Conservation (phyloP, 2,329 filamentous ascomycete species). For the Didymella glomerata region DNA sequence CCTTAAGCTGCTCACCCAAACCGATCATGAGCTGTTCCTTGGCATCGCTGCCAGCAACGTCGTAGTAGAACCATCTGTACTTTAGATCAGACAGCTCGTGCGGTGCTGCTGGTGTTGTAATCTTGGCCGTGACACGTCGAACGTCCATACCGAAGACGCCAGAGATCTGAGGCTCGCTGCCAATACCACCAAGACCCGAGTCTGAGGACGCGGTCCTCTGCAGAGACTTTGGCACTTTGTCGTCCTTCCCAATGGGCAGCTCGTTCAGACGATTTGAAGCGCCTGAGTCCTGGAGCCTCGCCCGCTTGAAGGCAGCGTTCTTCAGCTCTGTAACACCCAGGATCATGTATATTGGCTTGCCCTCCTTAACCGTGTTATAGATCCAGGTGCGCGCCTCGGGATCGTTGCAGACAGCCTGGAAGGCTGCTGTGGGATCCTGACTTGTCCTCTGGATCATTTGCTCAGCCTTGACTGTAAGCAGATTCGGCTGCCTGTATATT, state of each 20-base stretch:
- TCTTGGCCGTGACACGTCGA: slow-evolving; percentile 39
- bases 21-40: slow-evolving; percentile 50
- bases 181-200: slow-evolving; percentile 41
- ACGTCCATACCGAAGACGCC: slow-evolving; percentile 52
- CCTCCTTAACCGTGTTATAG: slow-evolving; percentile 36
- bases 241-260: slow-evolving; percentile 43
- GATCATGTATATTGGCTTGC: slow-evolving; percentile 46
- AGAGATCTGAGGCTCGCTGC: slow-evolving; percentile 43
- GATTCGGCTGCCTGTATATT: slow-evolving; percentile 49
- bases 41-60: slow-evolving; percentile 35
- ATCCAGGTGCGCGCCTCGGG: slow-evolving; percentile 47
- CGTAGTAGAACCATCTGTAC: slow-evolving; percentile 49
- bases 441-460: slow-evolving; percentile 51
- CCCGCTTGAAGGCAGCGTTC: slow-evolving; percentile 49
- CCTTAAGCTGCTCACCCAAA: slow-evolving; percentile 44
- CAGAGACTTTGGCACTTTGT: slow-evolving; percentile 44
- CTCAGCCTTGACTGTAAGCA: slow-evolving; percentile 48
- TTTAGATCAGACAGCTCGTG: slow-evolving; percentile 44
- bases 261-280: slow-evolving; percentile 48
- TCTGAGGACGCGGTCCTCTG: slow-evolving; percentile 29
- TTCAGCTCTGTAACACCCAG: slow-evolving; percentile 51
- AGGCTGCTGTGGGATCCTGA: slow-evolving; percentile 38
- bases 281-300: slow-evolving; percentile 47
- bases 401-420: slow-evolving; percentile 47
- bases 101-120: slow-evolving; percentile 46